Conservation (phyloP, 1,139 yeast species). For the Pneumocystis wakefieldiae region DNA sequence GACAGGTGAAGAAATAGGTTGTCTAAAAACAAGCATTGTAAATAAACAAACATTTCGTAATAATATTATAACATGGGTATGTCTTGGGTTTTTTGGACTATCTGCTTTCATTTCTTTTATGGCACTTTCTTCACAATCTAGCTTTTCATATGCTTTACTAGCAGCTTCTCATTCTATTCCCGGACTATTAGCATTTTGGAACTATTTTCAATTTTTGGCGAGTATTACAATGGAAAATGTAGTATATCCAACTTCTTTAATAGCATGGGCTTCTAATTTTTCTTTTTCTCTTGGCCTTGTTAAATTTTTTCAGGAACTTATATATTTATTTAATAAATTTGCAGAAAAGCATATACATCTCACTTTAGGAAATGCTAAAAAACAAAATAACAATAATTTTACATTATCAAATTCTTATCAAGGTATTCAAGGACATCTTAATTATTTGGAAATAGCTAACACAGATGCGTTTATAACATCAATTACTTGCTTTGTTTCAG, state of each 20-base stretch:
- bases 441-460: background rate
- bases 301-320: background rate
- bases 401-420: background rate
- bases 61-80: background rate
- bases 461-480: background rate
- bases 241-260: background rate
- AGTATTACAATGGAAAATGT: background rate
- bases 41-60: background rate
- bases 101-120: background rate
- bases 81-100: background rate
- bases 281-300: background rate
- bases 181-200: background rate
- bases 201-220: background rate
- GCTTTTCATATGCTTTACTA: background rate
- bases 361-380: background rate
- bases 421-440: background rate
- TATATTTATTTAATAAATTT: background rate
- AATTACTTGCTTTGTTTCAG: background rate
- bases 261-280: background rate
- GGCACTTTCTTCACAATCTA: background rate
- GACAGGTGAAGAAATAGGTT: background rate
- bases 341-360: background rate
- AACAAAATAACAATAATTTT: background rate
- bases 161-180: background rate
- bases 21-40: background rate